phyloP scores from a whole-genome alignment of 805 yeast genomes.

The Naumovozyma baii region DNA sequence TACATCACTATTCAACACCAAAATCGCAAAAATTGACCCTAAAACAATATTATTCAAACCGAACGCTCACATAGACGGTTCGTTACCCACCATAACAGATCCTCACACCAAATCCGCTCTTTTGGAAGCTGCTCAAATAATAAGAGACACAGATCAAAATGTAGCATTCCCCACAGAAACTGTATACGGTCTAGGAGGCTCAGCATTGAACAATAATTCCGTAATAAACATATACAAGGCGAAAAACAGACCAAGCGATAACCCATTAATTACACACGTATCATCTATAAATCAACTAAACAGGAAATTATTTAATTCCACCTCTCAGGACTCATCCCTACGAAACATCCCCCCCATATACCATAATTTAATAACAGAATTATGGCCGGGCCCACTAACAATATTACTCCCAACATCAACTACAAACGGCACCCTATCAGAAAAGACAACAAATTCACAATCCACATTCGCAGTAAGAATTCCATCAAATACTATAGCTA shows the following conservation, averaged over 20 bases:
- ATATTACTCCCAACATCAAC: slow-evolving; percentile 59
- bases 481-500: slow-evolving; percentile 79
- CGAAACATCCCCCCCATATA: slow-evolving; percentile 60
- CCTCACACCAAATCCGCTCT: slow-evolving; percentile 43
- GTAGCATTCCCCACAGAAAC: slow-evolving; percentile 97
- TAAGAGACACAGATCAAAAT: slow-evolving; percentile 44
- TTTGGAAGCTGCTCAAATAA: slow-evolving; percentile 46
- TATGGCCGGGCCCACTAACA: slow-evolving; percentile 97
- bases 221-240: slow-evolving; percentile 75
- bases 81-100: slow-evolving; percentile 41
- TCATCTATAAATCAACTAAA: slow-evolving; percentile 67
- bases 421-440: slow-evolving; percentile 45
- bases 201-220: slow-evolving; percentile 62
- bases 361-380: slow-evolving; percentile 47
- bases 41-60: slow-evolving; percentile 38
- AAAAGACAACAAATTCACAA: slow-evolving; percentile 76
- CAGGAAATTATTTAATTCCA: slow-evolving; percentile 41
- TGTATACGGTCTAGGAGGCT: slow-evolving; percentile 91
- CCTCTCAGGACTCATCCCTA: slow-evolving; percentile 10
- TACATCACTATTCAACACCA: slow-evolving; percentile 34
- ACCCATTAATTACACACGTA: slow-evolving; percentile 86
- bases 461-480: slow-evolving; percentile 86
- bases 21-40: slow-evolving; percentile 47
- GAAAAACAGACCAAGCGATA: slow-evolving; percentile 90
- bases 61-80: slow-evolving; percentile 30